Conservation (phyloP, 1,284 basidiomycete genomes). For the Ustilago xerochloae region DNA sequence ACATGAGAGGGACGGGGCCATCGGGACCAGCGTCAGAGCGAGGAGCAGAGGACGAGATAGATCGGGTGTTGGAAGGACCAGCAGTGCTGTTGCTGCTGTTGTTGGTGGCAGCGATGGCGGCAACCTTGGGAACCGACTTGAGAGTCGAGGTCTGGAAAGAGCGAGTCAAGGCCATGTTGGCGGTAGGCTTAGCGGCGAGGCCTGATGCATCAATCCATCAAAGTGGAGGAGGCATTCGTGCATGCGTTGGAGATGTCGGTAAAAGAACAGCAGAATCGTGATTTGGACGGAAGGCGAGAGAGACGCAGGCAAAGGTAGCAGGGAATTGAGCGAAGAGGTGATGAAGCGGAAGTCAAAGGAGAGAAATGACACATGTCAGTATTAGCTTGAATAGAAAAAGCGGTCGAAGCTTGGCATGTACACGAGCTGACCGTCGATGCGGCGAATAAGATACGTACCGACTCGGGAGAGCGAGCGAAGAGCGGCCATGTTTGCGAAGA, state of each 20-base stretch:
- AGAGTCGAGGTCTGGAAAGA: slow-evolving; percentile 48
- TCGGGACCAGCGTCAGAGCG: slow-evolving; percentile 33
- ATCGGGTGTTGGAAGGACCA: slow-evolving; percentile 28
- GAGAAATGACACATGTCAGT: background rate
- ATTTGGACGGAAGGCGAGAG: background rate
- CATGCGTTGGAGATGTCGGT: background rate
- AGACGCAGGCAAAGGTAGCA: background rate
- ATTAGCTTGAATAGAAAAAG: background rate
- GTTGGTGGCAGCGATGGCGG: background rate
- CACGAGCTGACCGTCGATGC: no score
- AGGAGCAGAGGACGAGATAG: slow-evolving; percentile 42
- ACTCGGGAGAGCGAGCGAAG: slow-evolving; percentile 46
- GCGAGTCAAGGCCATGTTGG: slow-evolving; percentile 33
- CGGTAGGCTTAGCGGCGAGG: slow-evolving; percentile 35
- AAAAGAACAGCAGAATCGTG: no score
- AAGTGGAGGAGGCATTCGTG: background rate
- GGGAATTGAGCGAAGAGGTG: background rate
- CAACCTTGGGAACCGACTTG: slow-evolving; percentile 41
- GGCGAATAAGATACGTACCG: slow-evolving; percentile 24
- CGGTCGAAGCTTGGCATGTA: background rate
- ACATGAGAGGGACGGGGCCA: slow-evolving; percentile 67
- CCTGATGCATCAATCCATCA: slow-evolving; percentile 11
- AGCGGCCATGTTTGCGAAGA: slow-evolving; percentile 37
- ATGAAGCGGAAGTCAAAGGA: background rate
- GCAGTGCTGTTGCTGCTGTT: slow-evolving; percentile 8